A percentile compares a stretch with the other conserved stretches of the same genome.
phyloP scores from a whole-genome alignment of 2,329 filamentous ascomycete species.

The Tolypocladium capitatum region DNA sequence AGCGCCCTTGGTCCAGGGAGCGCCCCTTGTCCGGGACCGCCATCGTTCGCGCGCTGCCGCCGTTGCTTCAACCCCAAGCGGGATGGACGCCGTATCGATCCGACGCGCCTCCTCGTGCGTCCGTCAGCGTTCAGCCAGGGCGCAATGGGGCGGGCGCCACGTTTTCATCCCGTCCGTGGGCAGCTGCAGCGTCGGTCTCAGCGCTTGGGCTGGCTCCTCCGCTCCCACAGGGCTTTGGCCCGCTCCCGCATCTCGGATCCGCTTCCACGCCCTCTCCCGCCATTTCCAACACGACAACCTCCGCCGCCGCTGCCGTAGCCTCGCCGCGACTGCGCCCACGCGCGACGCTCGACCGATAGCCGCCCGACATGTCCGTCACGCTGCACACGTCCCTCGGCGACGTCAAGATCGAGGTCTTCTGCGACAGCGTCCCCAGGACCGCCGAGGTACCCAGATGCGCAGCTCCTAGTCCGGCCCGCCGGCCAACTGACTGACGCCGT shows the following conservation, averaged over 20 bases:
- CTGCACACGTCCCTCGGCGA: conserved; percentile 82
- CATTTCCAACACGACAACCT: too few species aligned
- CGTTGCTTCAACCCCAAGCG: too few species aligned
- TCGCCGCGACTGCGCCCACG: neutral
- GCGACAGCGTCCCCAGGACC: conserved; percentile 85
- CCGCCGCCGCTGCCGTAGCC: too few species aligned
- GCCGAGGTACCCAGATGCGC: conserved; percentile 52
- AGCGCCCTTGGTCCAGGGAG: too few species aligned
- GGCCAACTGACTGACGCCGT: neutral
- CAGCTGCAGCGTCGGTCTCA: neutral
- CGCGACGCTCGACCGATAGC: neutral
- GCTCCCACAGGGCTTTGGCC: neutral
- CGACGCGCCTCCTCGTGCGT: neutral
- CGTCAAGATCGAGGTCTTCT: conserved; percentile 93
- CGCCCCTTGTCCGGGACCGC: too few species aligned
- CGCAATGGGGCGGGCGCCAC: neutral
- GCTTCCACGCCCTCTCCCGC: too few species aligned
- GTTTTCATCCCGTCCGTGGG: neutral
- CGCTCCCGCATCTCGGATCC: neutral
- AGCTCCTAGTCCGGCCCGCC: neutral
- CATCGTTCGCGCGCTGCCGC: too few species aligned
- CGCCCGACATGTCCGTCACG: conserved; percentile 45
- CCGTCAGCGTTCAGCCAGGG: neutral
- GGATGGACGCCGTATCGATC: neutral
- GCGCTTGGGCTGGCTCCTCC: neutral